phyloP scores from a whole-genome alignment of 2,329 filamentous ascomycete genomes.

The Pseudogymnoascus sp. region DNA sequence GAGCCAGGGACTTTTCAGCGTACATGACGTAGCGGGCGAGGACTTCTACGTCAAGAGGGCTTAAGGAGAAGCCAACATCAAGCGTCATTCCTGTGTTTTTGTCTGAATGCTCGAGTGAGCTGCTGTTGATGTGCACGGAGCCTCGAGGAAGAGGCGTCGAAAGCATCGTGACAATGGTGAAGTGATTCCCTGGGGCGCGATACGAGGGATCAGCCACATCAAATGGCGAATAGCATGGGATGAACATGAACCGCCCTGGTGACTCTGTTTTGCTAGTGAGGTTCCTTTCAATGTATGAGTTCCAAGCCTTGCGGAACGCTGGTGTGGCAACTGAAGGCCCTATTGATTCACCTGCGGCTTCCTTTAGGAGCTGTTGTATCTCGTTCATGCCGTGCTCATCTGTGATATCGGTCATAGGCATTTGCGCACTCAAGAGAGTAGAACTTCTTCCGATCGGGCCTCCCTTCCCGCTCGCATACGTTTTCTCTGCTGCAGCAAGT shows the following conservation, averaged over 20 bases:
- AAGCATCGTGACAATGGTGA: conserved; percentile 43
- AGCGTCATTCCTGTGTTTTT: conserved; percentile 35
- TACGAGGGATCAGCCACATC: neutral
- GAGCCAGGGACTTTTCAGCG: conserved; percentile 21
- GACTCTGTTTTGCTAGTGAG: neutral
- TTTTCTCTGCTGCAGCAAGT: neutral
- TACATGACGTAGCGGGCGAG: conserved; percentile 35
- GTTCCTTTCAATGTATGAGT: neutral
- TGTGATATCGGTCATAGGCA: neutral
- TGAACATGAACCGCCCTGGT: neutral
- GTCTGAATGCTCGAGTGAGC: conserved; percentile 18
- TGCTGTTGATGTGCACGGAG: conserved; percentile 41
- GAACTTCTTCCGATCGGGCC: neutral
- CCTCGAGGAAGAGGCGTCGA: conserved; percentile 47
- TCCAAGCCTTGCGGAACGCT: neutral
- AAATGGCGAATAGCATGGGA: neutral
- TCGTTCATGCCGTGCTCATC: neutral
- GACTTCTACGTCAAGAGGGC: conserved; percentile 45
- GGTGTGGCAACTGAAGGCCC: neutral
- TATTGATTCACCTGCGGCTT: neutral
- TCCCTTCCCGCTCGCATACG: neutral
- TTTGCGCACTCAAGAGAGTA: neutral
- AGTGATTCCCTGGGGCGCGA: conserved; percentile 35
- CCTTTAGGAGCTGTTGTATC: neutral
- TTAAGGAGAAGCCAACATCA: conserved; percentile 41